These are phyloP conservation scores for Fusarium caatingaense DNA, from an alignment of 2,329 filamentous ascomycete genomes.

Conservation along the genomic window DNA sequence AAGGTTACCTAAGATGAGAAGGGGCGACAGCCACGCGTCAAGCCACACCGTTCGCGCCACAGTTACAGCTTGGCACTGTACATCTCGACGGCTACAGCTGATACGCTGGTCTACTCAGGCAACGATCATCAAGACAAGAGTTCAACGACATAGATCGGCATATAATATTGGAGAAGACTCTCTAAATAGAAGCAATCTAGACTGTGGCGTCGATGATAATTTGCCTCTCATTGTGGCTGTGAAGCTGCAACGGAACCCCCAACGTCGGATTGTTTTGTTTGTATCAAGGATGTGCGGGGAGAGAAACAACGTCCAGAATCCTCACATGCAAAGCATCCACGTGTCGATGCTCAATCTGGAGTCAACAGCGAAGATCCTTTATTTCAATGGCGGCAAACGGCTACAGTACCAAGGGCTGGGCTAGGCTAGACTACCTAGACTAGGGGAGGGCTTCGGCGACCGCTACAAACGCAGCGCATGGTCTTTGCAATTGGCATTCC, in stretches of 20 bases:
- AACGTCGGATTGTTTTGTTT: slow-evolving; percentile 9
- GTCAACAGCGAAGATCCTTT: slow-evolving; percentile 33
- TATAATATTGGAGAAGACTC: slow-evolving; percentile 5
- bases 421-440: not conserved
- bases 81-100: not conserved
- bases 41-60: slow-evolving; percentile 30
- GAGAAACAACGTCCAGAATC: slow-evolving; percentile 6
- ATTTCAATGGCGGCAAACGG: slow-evolving; percentile 22
- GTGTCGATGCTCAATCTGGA: slow-evolving; percentile 33
- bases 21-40: slow-evolving; percentile 37
- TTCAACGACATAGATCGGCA: slow-evolving; percentile 6
- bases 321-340: slow-evolving; percentile 36
- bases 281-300: not conserved
- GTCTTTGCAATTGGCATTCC: slow-evolving; percentile 37
- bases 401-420: slow-evolving; percentile 9
- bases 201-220: slow-evolving; percentile 27
- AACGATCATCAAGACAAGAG: slow-evolving; percentile 37
- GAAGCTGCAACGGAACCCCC: slow-evolving; percentile 5
- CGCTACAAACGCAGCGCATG: slow-evolving; percentile 35
- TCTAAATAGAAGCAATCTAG: slow-evolving; percentile 16
- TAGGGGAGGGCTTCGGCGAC: slow-evolving; percentile 36
- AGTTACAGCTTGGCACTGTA: not conserved
- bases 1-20: not conserved
- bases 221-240: slow-evolving; percentile 38
- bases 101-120: not conserved